These are phyloP conservation scores for Apiospora marii DNA, from an alignment of 2,329 filamentous ascomycete genomes.

Conservation along the genomic window DNA sequence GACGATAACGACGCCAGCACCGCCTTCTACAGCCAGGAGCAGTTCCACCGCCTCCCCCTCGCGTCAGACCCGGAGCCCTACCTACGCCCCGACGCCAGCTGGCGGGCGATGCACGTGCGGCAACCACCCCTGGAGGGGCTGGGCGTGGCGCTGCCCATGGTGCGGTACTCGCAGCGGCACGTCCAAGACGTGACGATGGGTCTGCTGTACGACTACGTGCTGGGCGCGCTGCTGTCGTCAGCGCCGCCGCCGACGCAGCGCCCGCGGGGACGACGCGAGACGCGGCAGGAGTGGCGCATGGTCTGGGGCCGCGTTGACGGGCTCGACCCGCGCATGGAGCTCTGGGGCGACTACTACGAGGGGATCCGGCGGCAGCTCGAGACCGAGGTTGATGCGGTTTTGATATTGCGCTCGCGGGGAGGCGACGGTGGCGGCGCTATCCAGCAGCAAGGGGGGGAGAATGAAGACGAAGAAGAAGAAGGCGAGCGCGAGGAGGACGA, in stretches of 20 bases:
- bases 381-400: conserved; percentile 20
- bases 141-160: conserved; percentile 24
- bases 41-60: conserved; percentile 23
- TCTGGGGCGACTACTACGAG: conserved; percentile 15
- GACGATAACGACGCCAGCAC: not conserved
- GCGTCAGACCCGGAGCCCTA: conserved; percentile 10
- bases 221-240: not conserved
- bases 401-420: not conserved
- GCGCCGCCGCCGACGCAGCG: too few species aligned
- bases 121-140: conserved; percentile 24
- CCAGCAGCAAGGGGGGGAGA: too few species aligned
- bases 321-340: not conserved
- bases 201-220: conserved; percentile 26
- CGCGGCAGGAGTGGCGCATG: conserved; percentile 10
- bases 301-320: conserved; percentile 19
- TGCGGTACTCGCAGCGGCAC: conserved; percentile 8
- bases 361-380: conserved; percentile 12
- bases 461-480: not conserved
- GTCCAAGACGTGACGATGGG: conserved; percentile 23
- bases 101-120: conserved; percentile 27
- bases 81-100: conserved; percentile 24
- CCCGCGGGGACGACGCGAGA: not conserved
- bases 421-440: not conserved
- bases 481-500: not conserved
- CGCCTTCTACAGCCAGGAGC: conserved; percentile 10